Evolutionary conservation across 495 filamentous ascomycete genomes (phyloP).

Genomic region (Xylaria castorea): DNA sequence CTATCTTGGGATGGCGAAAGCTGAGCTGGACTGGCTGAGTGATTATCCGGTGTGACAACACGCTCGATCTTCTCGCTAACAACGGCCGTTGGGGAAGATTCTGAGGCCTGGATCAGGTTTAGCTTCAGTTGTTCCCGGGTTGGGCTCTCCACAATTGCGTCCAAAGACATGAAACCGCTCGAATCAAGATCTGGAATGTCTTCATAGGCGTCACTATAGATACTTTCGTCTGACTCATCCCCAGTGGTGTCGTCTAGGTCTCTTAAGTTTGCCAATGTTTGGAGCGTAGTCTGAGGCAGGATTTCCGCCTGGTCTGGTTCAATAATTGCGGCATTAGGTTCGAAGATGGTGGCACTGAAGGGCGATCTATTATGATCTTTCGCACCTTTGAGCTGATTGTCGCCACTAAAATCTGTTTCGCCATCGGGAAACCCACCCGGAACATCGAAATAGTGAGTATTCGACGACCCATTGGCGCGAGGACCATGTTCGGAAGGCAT

Average conservation of each 20-base stretch:
- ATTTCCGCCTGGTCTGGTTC: conserved; percentile 25
- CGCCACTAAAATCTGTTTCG: conserved; percentile 36
- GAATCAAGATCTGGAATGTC: conserved; percentile 71
- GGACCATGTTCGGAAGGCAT: conserved; percentile 23
- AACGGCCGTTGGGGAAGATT: conserved; percentile 12
- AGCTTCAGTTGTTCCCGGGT: conserved; percentile 24
- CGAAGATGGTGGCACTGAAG: conserved; percentile 27
- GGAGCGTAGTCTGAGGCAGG: conserved; percentile 36
- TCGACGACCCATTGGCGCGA: conserved; percentile 22
- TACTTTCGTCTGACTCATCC: conserved; percentile 55
- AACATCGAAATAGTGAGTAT: conserved; percentile 43
- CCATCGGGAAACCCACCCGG: conserved; percentile 55
- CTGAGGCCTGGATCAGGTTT: not conserved
- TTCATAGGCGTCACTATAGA: conserved; percentile 90
- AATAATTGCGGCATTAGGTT: conserved; percentile 30
- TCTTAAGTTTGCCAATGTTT: conserved; percentile 27
- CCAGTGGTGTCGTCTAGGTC: conserved; percentile 21
- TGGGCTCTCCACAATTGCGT: conserved; percentile 79
- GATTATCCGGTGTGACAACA: not conserved
- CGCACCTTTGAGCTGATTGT: conserved; percentile 4
- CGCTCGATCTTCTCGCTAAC: conserved; percentile 17
- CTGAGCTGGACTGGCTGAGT: conserved; percentile 11
- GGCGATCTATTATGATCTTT: not conserved
- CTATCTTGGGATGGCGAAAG: conserved; percentile 12
- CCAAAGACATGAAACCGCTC: conserved; percentile 80